Base-by-base conservation (phyloP, 192 early-diverging fungal genomes). In the Podila verticillata region DNA sequence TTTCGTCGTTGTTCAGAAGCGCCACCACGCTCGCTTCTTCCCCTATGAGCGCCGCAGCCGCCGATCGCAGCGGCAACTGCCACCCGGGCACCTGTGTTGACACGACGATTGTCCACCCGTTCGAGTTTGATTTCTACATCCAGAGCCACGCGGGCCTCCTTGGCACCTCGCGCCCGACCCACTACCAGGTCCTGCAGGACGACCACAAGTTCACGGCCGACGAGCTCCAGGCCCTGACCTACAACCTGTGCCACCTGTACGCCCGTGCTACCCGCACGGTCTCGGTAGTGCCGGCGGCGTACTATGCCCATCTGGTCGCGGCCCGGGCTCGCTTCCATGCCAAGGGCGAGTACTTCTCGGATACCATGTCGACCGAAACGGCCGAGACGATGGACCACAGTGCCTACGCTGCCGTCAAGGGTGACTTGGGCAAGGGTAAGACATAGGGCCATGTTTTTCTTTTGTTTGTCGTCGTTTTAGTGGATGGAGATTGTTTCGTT, bases 291-390 rank as follows among this genome's bases (percentile, higher is more conserved):
- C 95, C 96, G 7, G 94, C 97, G 0, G 96, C 92, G 3, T 99
- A 98, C 85, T 97, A 98, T 73, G 96, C 97, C 7, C 93, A 98
- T 83, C 75, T 97, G n/a, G 92, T 97, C 7, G 94, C 94, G 20
- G 90, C 89, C 24, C 85, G 95, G 19, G 96, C 95, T 0, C 90
- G 95, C 48, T 96, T 93, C 89, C 97, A 97, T 70, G 79, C 87
- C 9, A 84, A 84, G 17, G 92, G 91, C 9, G 92, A 93, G 20
- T 48, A 67, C 24, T 89, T 78, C 74, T 75, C 72, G 31, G 85
- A 89, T 22, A 75, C 80, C 12, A 79, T 80, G 31, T 63, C 74
- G 13, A 39, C 54, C 20, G 73, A 57, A 17, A 57, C 48, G 35
- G 17, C 26, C 9, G 61, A 24, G 7, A 44, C 39, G 39, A 44